phyloP scores from a whole-genome alignment of 495 filamentous ascomycete species.

The Evernia prunastri region DNA sequence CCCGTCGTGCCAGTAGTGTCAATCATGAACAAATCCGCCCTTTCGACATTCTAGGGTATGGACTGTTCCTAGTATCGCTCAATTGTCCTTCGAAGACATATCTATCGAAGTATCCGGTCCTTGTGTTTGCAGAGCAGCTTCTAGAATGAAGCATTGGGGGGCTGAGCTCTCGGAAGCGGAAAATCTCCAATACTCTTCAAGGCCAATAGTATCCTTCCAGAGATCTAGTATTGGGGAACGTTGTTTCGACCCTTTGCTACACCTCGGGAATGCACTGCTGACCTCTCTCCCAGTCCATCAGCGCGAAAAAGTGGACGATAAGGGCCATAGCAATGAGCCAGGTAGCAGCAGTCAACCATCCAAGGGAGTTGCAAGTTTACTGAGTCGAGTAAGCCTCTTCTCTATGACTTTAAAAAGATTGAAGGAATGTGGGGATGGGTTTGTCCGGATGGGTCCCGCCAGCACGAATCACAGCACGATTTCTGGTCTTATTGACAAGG shows the following conservation, averaged over 20 bases:
- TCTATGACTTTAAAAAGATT: neutral
- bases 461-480: neutral
- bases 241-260: neutral
- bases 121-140: neutral
- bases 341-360: no score
- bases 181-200: neutral
- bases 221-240: neutral
- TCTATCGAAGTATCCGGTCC: neutral
- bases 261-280: neutral
- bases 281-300: neutral
- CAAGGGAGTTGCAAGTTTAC: no score
- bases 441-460: no score
- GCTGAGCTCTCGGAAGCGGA: neutral
- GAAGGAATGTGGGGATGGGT: neutral
- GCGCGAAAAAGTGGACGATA: neutral
- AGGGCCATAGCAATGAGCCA: no score
- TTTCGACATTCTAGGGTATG: neutral
- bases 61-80: neutral
- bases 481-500: neutral
- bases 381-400: no score
- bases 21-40: neutral
- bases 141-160: neutral
- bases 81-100: neutral
- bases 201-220: neutral
- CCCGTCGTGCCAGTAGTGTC: no score